Percentiles rank a stretch among this genome's conserved stretches.
phyloP scores from a whole-genome alignment of 1,284 basidiomycete genomes.

The Entoloma clypeatum region DNA sequence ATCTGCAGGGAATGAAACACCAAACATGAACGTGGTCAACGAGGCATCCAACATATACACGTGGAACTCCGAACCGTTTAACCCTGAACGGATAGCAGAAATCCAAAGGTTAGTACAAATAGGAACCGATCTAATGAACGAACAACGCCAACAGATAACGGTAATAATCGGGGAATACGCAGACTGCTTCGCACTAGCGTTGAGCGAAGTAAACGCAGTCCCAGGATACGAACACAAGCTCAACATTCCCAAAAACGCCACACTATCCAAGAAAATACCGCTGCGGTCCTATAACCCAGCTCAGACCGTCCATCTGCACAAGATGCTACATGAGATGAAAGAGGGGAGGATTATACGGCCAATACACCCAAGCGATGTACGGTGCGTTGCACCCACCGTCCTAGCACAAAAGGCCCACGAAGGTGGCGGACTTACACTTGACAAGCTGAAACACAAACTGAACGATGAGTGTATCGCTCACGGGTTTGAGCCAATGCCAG shows the following conservation, averaged over 20 bases:
- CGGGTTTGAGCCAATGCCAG: conserved; percentile 10
- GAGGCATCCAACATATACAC: too few relatives aligned
- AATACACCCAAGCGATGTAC: conserved; percentile 15
- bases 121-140: conserved; percentile 18
- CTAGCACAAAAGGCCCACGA: conserved; percentile 21
- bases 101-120: conserved; percentile 21
- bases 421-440: conserved; percentile 14
- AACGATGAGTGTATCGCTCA: conserved; percentile 20
- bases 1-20: too few relatives aligned
- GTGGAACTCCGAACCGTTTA: conserved; percentile 20
- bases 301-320: conserved; percentile 25
- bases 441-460: conserved; percentile 18
- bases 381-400: conserved; percentile 17
- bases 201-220: conserved; percentile 24
- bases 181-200: conserved; percentile 28
- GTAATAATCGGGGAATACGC: conserved; percentile 20
- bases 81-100: conserved; percentile 17
- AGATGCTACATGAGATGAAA: conserved; percentile 27
- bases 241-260: conserved; percentile 18
- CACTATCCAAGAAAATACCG: conserved; percentile 18
- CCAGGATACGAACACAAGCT: conserved; percentile 24
- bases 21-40: too few relatives aligned
- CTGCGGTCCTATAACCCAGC: conserved; percentile 23
- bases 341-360: conserved; percentile 27
- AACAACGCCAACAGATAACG: conserved; percentile 11